Evolutionary conservation across 805 yeast species (phyloP).

Genomic region (Wickerhamiella vanderwaltii): DNA sequence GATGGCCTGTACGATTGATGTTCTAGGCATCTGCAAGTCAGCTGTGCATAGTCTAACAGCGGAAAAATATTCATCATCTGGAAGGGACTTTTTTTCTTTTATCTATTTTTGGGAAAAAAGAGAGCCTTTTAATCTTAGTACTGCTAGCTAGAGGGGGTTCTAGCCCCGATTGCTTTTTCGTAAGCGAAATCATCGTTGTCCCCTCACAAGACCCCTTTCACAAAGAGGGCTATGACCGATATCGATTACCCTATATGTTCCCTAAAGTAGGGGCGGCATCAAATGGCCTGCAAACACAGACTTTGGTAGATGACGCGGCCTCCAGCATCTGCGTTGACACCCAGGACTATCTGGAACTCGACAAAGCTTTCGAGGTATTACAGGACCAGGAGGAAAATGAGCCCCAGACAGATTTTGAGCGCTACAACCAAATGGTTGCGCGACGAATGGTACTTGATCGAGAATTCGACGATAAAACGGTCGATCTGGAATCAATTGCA

Average conservation of each 20-base stretch:
- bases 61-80: too few relatives aligned
- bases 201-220: too few relatives aligned
- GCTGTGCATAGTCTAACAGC: too few relatives aligned
- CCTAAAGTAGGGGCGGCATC: slow-evolving; percentile 1
- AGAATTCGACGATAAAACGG: slow-evolving; percentile 7
- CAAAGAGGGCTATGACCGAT: not conserved
- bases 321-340: slow-evolving; percentile 25
- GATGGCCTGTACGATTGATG: too few relatives aligned
- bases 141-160: too few relatives aligned
- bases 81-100: too few relatives aligned
- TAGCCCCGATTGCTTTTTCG: too few relatives aligned
- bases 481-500: slow-evolving; percentile 2
- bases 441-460: slow-evolving; percentile 18
- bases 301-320: slow-evolving; percentile 23
- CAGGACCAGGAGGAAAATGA: slow-evolving; percentile 8
- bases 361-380: slow-evolving; percentile 20
- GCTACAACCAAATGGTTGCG: slow-evolving; percentile 23
- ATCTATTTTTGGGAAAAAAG: too few relatives aligned
- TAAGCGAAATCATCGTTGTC: too few relatives aligned
- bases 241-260: slow-evolving; percentile 1
- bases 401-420: slow-evolving; percentile 22
- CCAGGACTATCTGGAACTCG: slow-evolving; percentile 22
- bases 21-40: too few relatives aligned
- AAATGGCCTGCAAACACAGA: not conserved
- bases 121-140: too few relatives aligned